Base-by-base conservation (phyloP, 495 filamentous ascomycete genomes). In the Aspergillus steynii region DNA sequence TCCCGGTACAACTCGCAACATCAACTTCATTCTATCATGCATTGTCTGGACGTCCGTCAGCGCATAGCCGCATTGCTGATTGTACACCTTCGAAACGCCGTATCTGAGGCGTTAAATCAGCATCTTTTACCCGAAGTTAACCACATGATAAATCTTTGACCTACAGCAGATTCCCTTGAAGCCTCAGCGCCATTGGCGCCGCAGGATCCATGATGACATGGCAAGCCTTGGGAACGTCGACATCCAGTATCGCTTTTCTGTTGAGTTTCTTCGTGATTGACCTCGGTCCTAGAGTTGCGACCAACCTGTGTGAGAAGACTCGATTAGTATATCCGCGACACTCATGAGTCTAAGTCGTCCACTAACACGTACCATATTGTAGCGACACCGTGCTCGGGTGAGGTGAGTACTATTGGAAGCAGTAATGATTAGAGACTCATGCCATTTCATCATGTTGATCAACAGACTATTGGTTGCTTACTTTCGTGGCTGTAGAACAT, bases 401-500 rank as follows among this genome's bases (percentile, higher is more conserved):
- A 92, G 5, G 91, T 96, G 56, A 99, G 86, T 61, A 98, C 93
- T 96, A 60, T 20, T 29, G 5, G 5, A 7, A 62, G 59, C 71
- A 10, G 72, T 65, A 37, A 59, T 29, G 50, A 54, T 76, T 47
- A 66, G 67, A 55, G 53, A 61, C 65, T 59, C 20, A 4, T 49
- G 47, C 26, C 55, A 15, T 47, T 50, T 15, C 29, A 28, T 46
- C 4, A 1, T 50, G 29, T 45, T 25, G 26, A 55, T 52, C 4
- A 20, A 14, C 9, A 15, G n/a, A 14, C 12, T 42, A 54, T n/a
- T 20, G 34, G 4, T 46, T 26, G 37, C 86, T 67, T 79, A 94
- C 92, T 90, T 74, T 96, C 92, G 74, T 95, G 89, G 68, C 90
- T 95, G 74, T 96, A 96, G 68, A 96, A 96, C 92, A 96, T 96